Base-by-base conservation (phyloP, 1,284 basidiomycete species). In the Meripilus lineatus region DNA sequence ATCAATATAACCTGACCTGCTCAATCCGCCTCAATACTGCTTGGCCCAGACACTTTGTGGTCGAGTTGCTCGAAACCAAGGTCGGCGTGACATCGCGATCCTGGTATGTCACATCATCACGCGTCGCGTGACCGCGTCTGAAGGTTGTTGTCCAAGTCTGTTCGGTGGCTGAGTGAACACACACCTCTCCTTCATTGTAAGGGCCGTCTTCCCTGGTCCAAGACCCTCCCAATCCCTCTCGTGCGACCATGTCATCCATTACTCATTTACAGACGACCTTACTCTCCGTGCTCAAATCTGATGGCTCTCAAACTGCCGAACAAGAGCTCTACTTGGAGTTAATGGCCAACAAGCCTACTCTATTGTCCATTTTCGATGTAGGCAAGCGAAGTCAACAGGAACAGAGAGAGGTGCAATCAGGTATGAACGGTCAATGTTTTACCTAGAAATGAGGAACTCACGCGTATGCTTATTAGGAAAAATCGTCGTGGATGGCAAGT, bases 301-400 rank as follows among this genome's bases (percentile, higher is more conserved):
- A 67, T 25, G 71, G 69, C 17, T 53, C 63, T 18, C 64, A 67
- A 32, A 67, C 78, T 62, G 70, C 69, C 34, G 84, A 86, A 59
- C 83, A 86, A 50, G 81, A 83, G 55, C 73, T 89, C 42, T 89
- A 88, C 52, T 80, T 88, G 59, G 72, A 81, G 57, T 68, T 90
- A 45, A 76, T 86, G 65, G 62, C 75, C 33, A 74, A 83, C 66
- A 81, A 77, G 63, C 59, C 74, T 26, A 72, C 71, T 51, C 70
- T 90, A 6, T 62, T 79, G 48, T 70, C 71, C 49, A 60, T 89
- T 28, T 77, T 82, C 54, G 74, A 86, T 56, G 72, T 84, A 21
- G 83, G 82, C 1, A 69, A 70, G 42, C 72, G 77, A 48, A 81
- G 70, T 56, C 52, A 66, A 2, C 69, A 79, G 45, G 86, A 91